Conservation (phyloP, 2,329 filamentous ascomycete species). For the Fusarium circinatum region DNA sequence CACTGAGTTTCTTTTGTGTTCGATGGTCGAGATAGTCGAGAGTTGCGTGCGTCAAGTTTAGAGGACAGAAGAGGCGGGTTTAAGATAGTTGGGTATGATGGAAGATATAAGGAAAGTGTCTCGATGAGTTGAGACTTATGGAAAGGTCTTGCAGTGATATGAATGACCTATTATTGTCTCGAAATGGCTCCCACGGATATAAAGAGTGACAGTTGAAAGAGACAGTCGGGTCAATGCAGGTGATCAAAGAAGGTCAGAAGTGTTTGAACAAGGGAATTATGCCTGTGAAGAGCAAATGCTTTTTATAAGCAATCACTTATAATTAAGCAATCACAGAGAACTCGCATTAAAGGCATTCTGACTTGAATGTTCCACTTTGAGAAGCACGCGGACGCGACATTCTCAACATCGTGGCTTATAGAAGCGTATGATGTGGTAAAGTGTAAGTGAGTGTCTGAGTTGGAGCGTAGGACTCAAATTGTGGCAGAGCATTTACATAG, state of each 20-base stretch:
- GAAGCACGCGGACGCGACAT: slow-evolving; percentile 21
- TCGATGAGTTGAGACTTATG: slow-evolving; percentile 4
- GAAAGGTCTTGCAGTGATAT: slow-evolving; percentile 9
- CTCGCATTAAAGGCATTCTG: background rate
- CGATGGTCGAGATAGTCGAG: background rate
- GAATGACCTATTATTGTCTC: slow-evolving; percentile 41
- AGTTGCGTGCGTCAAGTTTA: slow-evolving; percentile 6
- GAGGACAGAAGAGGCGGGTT: background rate
- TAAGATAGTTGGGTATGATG: slow-evolving; percentile 5
- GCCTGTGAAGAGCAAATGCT: background rate
- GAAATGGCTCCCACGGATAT: slow-evolving; percentile 21
- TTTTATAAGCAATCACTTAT: slow-evolving; percentile 18
- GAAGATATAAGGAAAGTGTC: slow-evolving; percentile 21
- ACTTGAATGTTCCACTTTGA: slow-evolving; percentile 8
- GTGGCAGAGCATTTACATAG: slow-evolving; percentile 19
- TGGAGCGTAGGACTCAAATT: slow-evolving; percentile 21
- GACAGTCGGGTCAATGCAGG: slow-evolving; percentile 40
- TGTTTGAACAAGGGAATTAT: slow-evolving; percentile 22
- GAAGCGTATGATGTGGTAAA: slow-evolving; percentile 28
- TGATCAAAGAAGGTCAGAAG: slow-evolving; percentile 44
- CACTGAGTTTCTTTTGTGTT: background rate
- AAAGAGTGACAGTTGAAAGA: slow-evolving; percentile 39
- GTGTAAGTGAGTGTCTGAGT: slow-evolving; percentile 28
- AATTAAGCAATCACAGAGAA: background rate
- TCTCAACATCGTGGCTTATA: slow-evolving; percentile 29